Evolutionary conservation across 306 rosid genomes (phyloP).

Genomic region (Cicer bijugum): DNA sequence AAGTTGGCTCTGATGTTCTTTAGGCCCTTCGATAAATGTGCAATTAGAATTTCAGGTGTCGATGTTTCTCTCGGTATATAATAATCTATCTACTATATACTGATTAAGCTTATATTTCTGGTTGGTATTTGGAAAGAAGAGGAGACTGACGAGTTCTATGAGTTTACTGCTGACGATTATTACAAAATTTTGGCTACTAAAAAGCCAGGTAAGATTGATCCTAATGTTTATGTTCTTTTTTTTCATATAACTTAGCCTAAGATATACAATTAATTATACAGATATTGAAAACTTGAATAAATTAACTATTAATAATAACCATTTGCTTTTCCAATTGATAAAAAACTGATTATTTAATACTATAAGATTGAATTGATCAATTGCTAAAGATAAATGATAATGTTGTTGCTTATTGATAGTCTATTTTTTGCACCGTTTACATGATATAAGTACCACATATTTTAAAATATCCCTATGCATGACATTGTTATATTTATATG

Average conservation of each 20-base stretch:
- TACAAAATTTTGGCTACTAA: conserved; percentile 60
- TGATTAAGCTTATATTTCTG: conserved; percentile 21
- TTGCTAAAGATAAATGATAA: too few species aligned
- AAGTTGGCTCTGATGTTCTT: not conserved
- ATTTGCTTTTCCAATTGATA: not conserved
- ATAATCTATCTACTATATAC: not conserved
- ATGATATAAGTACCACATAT: too few species aligned
- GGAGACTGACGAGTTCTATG: conserved; percentile 70
- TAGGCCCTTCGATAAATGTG: not conserved
- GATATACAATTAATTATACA: not conserved
- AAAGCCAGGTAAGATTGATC: conserved; percentile 66
- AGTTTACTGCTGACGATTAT: conserved; percentile 82
- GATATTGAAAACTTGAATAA: not conserved
- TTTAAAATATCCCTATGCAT: not conserved
- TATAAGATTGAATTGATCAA: too few species aligned
- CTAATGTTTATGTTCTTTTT: not conserved
- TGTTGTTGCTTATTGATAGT: too few species aligned
- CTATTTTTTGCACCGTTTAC: too few species aligned
- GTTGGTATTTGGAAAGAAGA: conserved; percentile 52
- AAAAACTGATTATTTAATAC: too few species aligned
- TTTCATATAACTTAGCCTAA: not conserved
- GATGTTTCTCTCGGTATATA: not conserved
- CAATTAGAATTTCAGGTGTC: not conserved
- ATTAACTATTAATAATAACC: not conserved
- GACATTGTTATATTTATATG: conserved; percentile 14